A percentile compares a stretch with the other conserved stretches of the same genome.
phyloP scores from a whole-genome alignment of 257 asterid species.

The Handroanthus guayacan region DNA sequence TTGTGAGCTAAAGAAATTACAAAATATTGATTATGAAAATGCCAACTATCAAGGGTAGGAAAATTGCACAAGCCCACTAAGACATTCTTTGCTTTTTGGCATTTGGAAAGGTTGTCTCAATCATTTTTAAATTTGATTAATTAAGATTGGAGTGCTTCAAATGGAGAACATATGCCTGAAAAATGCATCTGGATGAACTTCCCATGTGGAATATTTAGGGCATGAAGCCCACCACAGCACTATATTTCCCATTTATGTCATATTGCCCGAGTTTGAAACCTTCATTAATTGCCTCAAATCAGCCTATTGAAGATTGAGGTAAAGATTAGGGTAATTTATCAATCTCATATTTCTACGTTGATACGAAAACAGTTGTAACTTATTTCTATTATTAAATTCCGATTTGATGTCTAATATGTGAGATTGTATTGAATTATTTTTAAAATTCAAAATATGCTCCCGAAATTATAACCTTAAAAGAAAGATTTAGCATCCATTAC shows the following conservation, averaged over 20 bases:
- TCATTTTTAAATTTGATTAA: slow-evolving; percentile 6
- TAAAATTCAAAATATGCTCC: no score
- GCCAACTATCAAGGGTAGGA: slow-evolving; percentile 5
- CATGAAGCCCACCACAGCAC: not conserved
- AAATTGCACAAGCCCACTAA: not conserved
- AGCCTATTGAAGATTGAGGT: no score
- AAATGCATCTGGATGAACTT: not conserved
- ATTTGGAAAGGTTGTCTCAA: slow-evolving; percentile 2
- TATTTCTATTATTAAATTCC: no score
- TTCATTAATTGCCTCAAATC: no score
- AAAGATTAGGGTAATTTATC: no score
- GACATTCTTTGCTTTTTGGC: not conserved
- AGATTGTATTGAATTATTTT: no score
- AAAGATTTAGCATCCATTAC: no score
- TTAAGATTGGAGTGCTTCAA: not conserved
- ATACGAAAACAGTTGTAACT: no score
- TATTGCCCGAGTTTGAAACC: not conserved
- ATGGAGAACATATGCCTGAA: not conserved
- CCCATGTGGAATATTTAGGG: not conserved
- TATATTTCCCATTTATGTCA: not conserved
- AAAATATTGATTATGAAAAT: not conserved
- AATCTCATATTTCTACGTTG: no score
- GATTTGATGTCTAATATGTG: no score
- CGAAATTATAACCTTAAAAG: no score
- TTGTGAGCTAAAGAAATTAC: not conserved